phyloP scores from a whole-genome alignment of 768 basidiomycete genomes.

The Hypholoma sublateritium region DNA sequence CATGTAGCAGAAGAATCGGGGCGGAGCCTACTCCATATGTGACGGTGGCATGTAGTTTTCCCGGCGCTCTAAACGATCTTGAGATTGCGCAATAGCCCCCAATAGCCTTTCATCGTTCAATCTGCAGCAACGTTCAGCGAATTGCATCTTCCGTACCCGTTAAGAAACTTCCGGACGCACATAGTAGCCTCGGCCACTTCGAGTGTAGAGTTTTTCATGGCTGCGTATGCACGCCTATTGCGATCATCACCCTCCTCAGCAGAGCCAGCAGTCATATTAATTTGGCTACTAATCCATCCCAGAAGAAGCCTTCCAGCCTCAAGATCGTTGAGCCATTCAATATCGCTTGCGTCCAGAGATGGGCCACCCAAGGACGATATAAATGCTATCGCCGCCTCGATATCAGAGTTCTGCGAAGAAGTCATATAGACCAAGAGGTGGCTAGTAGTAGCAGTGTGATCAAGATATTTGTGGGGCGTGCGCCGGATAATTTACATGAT shows the following conservation, averaged over 20 bases:
- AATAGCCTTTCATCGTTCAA: not conserved
- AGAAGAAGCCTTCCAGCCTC: constrained; percentile 13
- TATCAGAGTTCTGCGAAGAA: not conserved
- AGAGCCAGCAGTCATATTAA: not conserved
- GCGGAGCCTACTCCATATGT: not conserved
- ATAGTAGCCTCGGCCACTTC: constrained; percentile 17
- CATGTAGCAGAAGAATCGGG: not conserved
- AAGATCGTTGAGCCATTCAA: constrained; percentile 7
- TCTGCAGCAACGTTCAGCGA: not conserved
- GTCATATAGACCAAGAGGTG: not conserved
- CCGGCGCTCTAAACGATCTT: not conserved
- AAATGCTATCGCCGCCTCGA: not conserved
- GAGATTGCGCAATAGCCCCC: not conserved
- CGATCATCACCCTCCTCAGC: not conserved
- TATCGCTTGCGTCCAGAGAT: not conserved
- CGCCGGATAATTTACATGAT: no score
- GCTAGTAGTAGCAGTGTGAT: no score
- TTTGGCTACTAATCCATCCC: constrained; percentile 14
- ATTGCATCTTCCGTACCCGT: not conserved
- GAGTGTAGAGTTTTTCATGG: constrained; percentile 12
- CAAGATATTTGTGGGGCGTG: no score
- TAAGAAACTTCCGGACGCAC: constrained; percentile 8
- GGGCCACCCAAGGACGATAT: not conserved
- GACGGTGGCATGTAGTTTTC: constrained; percentile 4
- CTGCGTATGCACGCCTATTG: not conserved